Base-by-base conservation (phyloP, 345 rosid species). In the Luvunga scandens region DNA sequence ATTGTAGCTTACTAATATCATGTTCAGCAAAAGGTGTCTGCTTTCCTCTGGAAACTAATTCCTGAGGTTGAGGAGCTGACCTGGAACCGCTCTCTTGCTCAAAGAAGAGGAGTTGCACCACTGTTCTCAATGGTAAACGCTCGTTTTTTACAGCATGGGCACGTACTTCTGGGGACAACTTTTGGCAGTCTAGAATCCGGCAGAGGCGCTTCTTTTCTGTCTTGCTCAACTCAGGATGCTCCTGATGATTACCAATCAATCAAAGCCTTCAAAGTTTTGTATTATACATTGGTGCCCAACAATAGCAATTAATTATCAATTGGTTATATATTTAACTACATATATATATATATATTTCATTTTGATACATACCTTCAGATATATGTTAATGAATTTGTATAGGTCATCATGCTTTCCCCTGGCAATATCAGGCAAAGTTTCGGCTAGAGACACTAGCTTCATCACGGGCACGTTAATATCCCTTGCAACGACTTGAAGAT, bases 111-210 rank as follows among this genome's bases (percentile, higher is more conserved):
- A 92, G 91, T 80, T 91, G 99, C 70, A 97, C 99, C 2, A 97
- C 98, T 2, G 98, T 97, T 83, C 98, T 89, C 81, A 97, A 57
- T 10, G 99, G 99, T 34, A 97, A 87, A 75, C 97, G 86, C 85
- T 94, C 99, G 50, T 97, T 97, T 84, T 94, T 97, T 55, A 93
- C 94, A 0, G 98, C 99, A 22, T 93, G 99, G 1, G 98, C 87
- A 0, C 99, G 94, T 31, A 94, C 89, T 72, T 91, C 95, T 27
- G 89, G 86, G 13, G 99, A 91, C 78, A 97, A 85, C 80, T 94
- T 97, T 83, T 91, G 98, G 88, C 99, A 94, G 89, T 97, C 96
- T 6, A 97, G 89, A 68, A 85, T 85, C 75, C 91, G 86, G 88
- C 98, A 94, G 2, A 94, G 91, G 28, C 86, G 82, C 73, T 94